A percentile compares a stretch with the other conserved stretches of the same genome.
Evolutionary conservation across 148 eudicot species (phyloP).

Genomic region (Fagopyrum homotropicum): DNA sequence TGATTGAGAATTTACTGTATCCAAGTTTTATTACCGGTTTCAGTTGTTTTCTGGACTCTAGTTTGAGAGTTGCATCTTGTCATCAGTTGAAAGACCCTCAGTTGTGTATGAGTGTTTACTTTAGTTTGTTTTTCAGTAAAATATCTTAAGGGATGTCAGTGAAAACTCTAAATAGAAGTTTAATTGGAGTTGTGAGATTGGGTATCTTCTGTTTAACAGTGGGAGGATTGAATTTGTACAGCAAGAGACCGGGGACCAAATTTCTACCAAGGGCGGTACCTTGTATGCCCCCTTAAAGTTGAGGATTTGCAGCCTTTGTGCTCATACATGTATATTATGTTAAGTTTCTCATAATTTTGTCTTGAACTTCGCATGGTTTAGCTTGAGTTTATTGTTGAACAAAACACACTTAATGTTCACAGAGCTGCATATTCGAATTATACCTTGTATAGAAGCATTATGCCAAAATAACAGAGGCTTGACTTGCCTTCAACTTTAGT

Average conservation of each 20-base stretch:
- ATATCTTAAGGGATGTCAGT: background rate
- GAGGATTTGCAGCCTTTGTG: background rate
- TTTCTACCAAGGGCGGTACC: background rate
- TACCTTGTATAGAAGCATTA: background rate
- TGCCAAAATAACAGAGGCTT: background rate
- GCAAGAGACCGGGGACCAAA: background rate
- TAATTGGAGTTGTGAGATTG: background rate
- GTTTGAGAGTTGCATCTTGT: background rate
- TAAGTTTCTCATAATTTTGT: background rate
- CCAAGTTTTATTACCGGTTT: background rate
- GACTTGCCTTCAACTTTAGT: background rate
- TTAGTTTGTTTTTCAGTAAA: background rate
- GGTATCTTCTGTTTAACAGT: background rate
- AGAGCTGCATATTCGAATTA: slow-evolving; percentile 1
- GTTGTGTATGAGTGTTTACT: background rate
- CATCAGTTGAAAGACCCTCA: background rate
- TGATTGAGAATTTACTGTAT: background rate
- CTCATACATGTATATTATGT: background rate
- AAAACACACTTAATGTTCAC: background rate
- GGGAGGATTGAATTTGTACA: background rate
- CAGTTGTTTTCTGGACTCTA: background rate
- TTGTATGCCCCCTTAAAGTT: too few species aligned
- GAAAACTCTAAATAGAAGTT: background rate
- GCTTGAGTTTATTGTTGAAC: background rate
- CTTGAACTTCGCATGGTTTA: background rate